A percentile compares a stretch with the other conserved stretches of the same genome.
Evolutionary conservation across 192 early-diverging fungal genomes (phyloP).

Genomic region (Coemansia sp.): DNA sequence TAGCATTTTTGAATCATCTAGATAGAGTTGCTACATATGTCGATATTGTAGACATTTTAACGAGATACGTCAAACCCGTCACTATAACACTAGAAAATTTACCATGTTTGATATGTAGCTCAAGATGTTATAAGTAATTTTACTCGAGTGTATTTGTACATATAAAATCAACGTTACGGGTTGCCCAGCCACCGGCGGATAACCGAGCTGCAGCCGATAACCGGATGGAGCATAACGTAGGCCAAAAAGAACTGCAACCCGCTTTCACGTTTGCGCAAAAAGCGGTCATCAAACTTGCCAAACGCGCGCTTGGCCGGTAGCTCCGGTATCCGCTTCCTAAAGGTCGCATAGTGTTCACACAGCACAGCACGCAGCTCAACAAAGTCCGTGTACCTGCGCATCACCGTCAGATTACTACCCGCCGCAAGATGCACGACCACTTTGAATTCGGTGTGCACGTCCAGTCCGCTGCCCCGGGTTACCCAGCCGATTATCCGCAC

Average conservation of each 20-base stretch:
- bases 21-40: no score
- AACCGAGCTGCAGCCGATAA: slow-evolving; percentile 49
- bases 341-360: slow-evolving; percentile 29
- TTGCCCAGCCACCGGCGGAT: slow-evolving; percentile 57
- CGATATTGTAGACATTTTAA: no score
- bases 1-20: no score
- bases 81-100: no score
- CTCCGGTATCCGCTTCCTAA: slow-evolving; percentile 43
- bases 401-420: slow-evolving; percentile 38
- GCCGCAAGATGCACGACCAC: slow-evolving; percentile 31
- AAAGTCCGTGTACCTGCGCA: slow-evolving; percentile 53
- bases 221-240: slow-evolving; percentile 52
- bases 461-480: slow-evolving; percentile 40
- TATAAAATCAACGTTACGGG: slow-evolving; percentile 11
- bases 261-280: slow-evolving; percentile 48
- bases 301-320: slow-evolving; percentile 47
- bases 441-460: slow-evolving; percentile 51
- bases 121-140: no score
- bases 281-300: slow-evolving; percentile 52
- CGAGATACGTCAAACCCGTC: no score
- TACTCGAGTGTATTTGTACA: slow-evolving; percentile 10
- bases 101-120: no score
- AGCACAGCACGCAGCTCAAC: slow-evolving; percentile 36
- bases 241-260: slow-evolving; percentile 53
- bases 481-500: slow-evolving; percentile 51